Evolutionary conservation across 148 eudicot species (phyloP), one percentile per base, ranked within the genome.

Genomic region (Chenopodium berlandieri): DNA sequence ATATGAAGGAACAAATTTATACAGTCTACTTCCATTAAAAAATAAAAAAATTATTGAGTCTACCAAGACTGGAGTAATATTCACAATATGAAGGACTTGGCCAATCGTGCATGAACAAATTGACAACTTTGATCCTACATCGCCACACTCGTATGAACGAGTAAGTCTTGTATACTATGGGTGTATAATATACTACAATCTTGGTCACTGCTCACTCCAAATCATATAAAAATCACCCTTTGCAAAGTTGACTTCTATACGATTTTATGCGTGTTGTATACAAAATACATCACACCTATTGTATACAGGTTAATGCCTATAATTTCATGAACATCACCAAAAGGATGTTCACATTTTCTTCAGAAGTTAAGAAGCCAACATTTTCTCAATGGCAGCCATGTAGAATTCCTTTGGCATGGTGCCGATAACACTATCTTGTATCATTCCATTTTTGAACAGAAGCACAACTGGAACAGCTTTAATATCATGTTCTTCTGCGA

Each of bases 361-460:
- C 19, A 19, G 30, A 2, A 12, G 47, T 74, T 85, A 90, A 25
- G 88, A 86, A 77, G 89, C 58, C 47, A 94, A 86, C 75, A 87
- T 86, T 87, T 85, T 89, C 47, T 96, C 98, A 73, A 96, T 86
- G 79, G 99, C 95, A 85, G 91, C 87, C 73, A 90, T 85, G 74
- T 92, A 94, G 85, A 91, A 96, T 75, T 96, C 97, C 88, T 92
- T 96, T 9, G 99, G 99, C 99, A 94, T 96, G 75, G 98, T 96
- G 9, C 98, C 99, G 71, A 89, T 85, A 23, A 96, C 80, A 19
- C 88, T 78, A 14, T 83, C 91, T 1, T 83, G 70, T 86, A 87
- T 94, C 86, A 79, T 82, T 46, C 99, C 99, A 84, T 94, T 90
- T 85, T 94, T 94, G 87, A 96, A 96, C 77, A 96, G 84, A 83